A percentile compares a stretch with the other conserved stretches of the same genome.
Evolutionary conservation across 202 grass and related monocot genomes (phyloP).

Genomic region (Hordeum pubiflorum): DNA sequence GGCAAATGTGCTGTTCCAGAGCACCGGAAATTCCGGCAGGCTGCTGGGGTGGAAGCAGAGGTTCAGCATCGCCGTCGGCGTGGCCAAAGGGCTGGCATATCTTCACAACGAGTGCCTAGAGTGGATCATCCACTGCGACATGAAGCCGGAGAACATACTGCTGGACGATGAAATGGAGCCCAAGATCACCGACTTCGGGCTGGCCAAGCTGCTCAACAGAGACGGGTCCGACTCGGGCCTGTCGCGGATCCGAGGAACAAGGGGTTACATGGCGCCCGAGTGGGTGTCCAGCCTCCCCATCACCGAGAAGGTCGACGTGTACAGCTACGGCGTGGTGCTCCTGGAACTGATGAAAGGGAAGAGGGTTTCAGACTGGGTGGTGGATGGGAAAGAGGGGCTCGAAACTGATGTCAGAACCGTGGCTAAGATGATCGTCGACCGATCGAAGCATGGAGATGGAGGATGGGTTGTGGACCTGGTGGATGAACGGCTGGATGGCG

Average conservation of each 20-base stretch:
- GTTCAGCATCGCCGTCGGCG: constrained; percentile 19
- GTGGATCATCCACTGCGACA: constrained; percentile 31
- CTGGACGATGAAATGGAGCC: constrained; percentile 12
- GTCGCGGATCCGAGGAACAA: constrained; percentile 35
- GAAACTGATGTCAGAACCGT: background rate
- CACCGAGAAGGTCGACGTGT: constrained; percentile 44
- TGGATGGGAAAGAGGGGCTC: constrained; percentile 7
- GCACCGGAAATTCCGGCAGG: background rate
- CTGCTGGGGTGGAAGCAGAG: constrained; percentile 16
- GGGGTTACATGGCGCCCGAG: constrained; percentile 44
- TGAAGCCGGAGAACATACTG: constrained; percentile 31
- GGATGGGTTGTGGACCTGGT: constrained; percentile 15
- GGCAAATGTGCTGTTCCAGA: background rate
- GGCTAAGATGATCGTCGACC: background rate
- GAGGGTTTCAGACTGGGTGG: constrained; percentile 35
- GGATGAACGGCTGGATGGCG: constrained; percentile 15
- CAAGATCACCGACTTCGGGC: constrained; percentile 58
- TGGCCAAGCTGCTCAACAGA: constrained; percentile 36
- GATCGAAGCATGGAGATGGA: background rate
- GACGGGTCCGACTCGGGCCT: background rate
- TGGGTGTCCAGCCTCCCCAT: constrained; percentile 38
- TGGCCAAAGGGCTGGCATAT: constrained; percentile 18
- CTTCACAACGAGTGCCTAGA: constrained; percentile 27
- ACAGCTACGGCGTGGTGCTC: constrained; percentile 38
- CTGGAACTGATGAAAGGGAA: constrained; percentile 30